Base-by-base conservation (phyloP, 2,329 filamentous ascomycete genomes). In the Alternaria arbusti region DNA sequence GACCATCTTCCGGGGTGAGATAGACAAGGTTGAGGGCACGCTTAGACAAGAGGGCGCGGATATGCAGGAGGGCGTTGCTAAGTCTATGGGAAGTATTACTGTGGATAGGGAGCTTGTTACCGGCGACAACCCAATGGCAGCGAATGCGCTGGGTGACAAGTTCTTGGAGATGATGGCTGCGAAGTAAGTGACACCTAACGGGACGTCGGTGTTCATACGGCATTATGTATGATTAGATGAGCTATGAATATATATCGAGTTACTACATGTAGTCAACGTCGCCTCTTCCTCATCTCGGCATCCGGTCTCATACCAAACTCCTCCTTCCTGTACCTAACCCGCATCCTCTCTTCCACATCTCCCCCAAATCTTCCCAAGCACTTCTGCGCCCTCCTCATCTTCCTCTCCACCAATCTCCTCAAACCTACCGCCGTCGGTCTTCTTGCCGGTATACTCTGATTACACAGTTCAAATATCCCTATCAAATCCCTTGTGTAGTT, bases 41-140 rank as follows among this genome's bases (percentile, higher is more conserved):
- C 63, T 84, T 58, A 74, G 72, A 17, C 74, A 81, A 22, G 77
- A 78, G 11, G 82, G 83, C 0, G 83, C 81, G 0, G 73, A 81
- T 8, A 84, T 85, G 81, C 75, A 83, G n/a, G 79, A 81, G 59
- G 81, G 82, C 2, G 22, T 75, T 1, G 68, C 71, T 6, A 80
- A 82, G 72, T 80, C 79, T 58, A 44, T 80, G 61, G 82, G 82
- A 0, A 73, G 70, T 17, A 81, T 83, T 6, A 83, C 81, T 0
- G 76, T 83, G 12, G 79, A 84, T 68, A 69, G 81, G 2, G 82
- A 84, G 66, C 65, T 79, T 11, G 68, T 79, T 7, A 77, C 72
- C 3, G 76, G 74, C 3, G 77, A 72, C 3, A 79, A 78, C 61
- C 72, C 76, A 7, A 71, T 78, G 72, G 68, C 71, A 11, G 76